Base-by-base conservation (phyloP, 257 asterid genomes). In the Pogostemon cablin region DNA sequence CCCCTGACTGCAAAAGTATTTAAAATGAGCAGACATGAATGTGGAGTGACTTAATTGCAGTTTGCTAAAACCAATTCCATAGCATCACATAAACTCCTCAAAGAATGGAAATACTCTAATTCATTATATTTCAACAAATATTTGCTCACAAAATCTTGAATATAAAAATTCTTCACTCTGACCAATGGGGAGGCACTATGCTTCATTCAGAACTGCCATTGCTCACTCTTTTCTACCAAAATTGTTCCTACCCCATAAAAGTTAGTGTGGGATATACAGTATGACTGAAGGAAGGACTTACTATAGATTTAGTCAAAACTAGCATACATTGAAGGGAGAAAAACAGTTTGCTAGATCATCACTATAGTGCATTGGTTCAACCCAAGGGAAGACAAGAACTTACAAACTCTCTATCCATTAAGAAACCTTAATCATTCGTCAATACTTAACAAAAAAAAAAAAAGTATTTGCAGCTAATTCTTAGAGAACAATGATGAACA, bases 21-120 rank as follows among this genome's bases (percentile, higher is more conserved):
- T 15, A 15, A 15, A 15, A 15, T 15, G 17, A 15, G 17, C 17
- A 15, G 17, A 43, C 49, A 44, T 44, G 49, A 44, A 15, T 15
- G 17, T 15, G 17, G 17, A 15, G 17, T 15, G 17, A 15, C 17
- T 15, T 15, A 15, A 15, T 15, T 15, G 17, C 17, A 15, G 9
- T 74, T 49, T 40, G 58, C 50, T 57, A 52, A 52, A 62, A 66
- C 40, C 67, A 62, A 34, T 41, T 68, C 65, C 9, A 50, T 9
- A 41, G 65, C 55, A 68, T 61, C 69, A 59, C n/a, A 74, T 25
- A 8, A 39, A 40, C 39, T 62, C 20, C 38, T 39, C 6, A 40
- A 6, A 53, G 32, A 44, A 15, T 15, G 17, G 17, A 15, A 15
- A 15, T 15, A 15, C 17, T 10, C 43, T 53, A 44, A 66, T 20